Evolutionary conservation across 495 filamentous ascomycete genomes (phyloP).

Genomic region (Penicillium psychrofluorescens): DNA sequence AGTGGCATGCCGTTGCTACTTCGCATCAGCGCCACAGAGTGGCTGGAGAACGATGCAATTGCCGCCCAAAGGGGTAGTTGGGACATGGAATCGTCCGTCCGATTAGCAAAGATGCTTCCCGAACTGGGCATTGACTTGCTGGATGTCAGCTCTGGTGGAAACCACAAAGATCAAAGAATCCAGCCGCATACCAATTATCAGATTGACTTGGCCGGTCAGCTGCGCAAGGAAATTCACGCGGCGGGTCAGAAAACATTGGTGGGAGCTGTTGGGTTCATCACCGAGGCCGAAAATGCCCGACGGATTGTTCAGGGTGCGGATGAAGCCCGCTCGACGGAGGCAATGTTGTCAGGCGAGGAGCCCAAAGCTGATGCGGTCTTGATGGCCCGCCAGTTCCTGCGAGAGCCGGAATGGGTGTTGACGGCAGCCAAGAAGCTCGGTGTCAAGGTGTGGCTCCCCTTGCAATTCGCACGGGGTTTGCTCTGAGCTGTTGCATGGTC

Average conservation of each 20-base stretch:
- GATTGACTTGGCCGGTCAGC: constrained; percentile 50
- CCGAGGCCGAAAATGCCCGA: constrained; percentile 51
- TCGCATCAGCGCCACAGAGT: constrained; percentile 66
- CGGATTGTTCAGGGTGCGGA: constrained; percentile 48
- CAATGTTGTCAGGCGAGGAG: constrained; percentile 19
- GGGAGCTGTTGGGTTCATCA: constrained; percentile 70
- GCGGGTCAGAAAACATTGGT: constrained; percentile 51
- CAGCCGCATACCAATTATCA: constrained; percentile 51
- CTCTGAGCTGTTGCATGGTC: background rate
- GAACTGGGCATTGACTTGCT: constrained; percentile 64
- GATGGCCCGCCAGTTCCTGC: constrained; percentile 55
- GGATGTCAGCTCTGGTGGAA: constrained; percentile 67
- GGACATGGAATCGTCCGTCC: constrained; percentile 54
- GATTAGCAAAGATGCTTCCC: constrained; percentile 56
- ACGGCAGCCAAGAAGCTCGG: constrained; percentile 51
- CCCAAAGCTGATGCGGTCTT: constrained; percentile 58
- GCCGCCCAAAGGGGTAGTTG: constrained; percentile 47
- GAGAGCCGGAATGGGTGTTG: constrained; percentile 62
- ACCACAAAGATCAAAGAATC: constrained; percentile 54
- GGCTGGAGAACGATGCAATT: constrained; percentile 51
- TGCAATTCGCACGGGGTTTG: constrained; percentile 38
- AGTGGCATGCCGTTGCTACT: constrained; percentile 56
- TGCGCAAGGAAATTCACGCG: constrained; percentile 49
- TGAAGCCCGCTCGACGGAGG: constrained; percentile 35
- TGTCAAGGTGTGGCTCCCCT: constrained; percentile 34